Evolutionary conservation across 805 yeast genomes (phyloP), one percentile per base, ranked within the genome.

Genomic region (Blastobotrys terrestris): DNA sequence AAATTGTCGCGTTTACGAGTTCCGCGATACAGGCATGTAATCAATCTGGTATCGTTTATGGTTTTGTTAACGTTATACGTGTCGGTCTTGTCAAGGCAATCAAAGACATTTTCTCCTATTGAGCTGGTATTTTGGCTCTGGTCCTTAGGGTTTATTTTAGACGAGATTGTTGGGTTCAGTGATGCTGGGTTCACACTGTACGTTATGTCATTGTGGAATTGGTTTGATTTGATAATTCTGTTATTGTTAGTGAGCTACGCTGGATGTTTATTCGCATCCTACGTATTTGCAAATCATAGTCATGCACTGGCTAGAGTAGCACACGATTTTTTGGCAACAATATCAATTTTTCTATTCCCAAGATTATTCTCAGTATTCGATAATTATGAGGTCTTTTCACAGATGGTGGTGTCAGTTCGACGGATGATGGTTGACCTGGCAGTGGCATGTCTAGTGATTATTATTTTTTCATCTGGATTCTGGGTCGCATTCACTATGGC

Each of bases 401-500:
- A 78, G 63, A 75, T 79, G 56, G 69, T 78, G 20, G 67, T 79
- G 26, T 72, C 80, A n/a, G 72, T 77, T 44, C 71, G 78, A 47
- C 70, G 71, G 55, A 79, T 79, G 83, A 63, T 72, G 46, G 70
- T 76, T 62, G 80, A 77, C 55, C 71, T 78, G 56, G 60, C 76
- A 41, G 79, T 79, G 22, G 68, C 78, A 55, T 72, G 77, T 59
- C 67, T 75, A 43, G 69, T 79, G 41, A 76, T 79, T 47, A 61
- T 74, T n/a, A 71, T 79, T 41, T 71, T 79, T 57, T 75, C 77
- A 1, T 69, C 75, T 44, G 84, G 84, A 1, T 79, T 79, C 58
- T 79, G 79, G 70, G 73, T 79, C 20, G 76, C 80, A 39, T 76
- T 79, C 55, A 73, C 79, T 6, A 71, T 77, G 46, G 67, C 78